phyloP scores from a whole-genome alignment of 805 yeast species.

The Jamesozyma lodderae region DNA sequence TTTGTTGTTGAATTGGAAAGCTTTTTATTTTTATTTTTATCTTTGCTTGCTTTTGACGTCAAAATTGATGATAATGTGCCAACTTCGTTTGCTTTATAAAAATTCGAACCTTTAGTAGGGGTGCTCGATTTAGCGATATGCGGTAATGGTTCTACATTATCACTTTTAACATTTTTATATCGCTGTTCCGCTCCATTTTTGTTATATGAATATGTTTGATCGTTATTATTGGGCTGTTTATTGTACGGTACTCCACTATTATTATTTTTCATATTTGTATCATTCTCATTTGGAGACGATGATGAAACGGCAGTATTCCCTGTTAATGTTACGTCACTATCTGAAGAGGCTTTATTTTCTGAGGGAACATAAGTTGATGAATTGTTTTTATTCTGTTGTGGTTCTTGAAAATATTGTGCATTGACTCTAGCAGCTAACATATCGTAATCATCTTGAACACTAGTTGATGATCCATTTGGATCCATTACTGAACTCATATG shows the following conservation, averaged over 20 bases:
- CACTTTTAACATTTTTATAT: not conserved
- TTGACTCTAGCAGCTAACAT: slow-evolving; percentile 31
- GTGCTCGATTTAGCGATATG: not conserved
- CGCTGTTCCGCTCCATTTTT: not conserved
- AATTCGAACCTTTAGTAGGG: not conserved
- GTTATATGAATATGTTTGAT: not conserved
- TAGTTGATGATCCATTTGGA: slow-evolving; percentile 15
- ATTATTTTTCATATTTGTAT: not conserved
- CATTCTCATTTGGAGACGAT: not conserved
- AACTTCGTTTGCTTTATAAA: not conserved
- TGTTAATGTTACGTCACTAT: not conserved
- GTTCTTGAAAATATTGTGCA: slow-evolving; percentile 25
- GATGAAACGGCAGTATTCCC: not conserved
- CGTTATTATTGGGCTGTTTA: not conserved
- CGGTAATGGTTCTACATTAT: not conserved
- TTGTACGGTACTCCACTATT: not conserved
- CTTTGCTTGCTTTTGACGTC: slow-evolving; percentile 9
- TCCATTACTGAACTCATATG: slow-evolving; percentile 20
- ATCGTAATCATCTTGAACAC: slow-evolving; percentile 28
- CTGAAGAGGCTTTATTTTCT: not conserved
- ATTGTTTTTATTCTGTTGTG: no score
- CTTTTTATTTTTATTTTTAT: slow-evolving; percentile 1
- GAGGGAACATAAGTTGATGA: no score
- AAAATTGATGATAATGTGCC: slow-evolving; percentile 12
- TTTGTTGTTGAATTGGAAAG: slow-evolving; percentile 6